Base-by-base conservation (phyloP, 2,329 filamentous ascomycete species). In the Xylariaceae sp. region DNA sequence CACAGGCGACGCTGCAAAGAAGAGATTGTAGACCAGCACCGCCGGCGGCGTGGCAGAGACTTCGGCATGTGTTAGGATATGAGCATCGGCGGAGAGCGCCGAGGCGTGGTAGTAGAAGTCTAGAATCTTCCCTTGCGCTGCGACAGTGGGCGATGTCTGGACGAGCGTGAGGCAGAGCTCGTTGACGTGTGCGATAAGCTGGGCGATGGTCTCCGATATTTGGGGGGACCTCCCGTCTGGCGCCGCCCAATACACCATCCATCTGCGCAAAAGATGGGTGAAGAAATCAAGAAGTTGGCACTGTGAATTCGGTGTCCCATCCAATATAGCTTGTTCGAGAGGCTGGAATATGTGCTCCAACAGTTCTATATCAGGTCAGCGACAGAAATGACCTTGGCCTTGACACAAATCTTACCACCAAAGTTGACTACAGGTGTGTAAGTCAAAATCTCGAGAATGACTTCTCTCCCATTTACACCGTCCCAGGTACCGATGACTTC, bases 51-150 rank as follows among this genome's bases (percentile, higher is more conserved):
- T 73, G 40, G 78, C 72, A 47, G 90, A 78, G 17, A 28, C 41
- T 16, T 78, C 76, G 28, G 87, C 69, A 43, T 70, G 67, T 8
- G 65, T 62, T 34, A 75, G 70, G 8, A 78, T 60, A 2, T 60
- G 51, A 30, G 63, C 63, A 30, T 79, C 65, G 3, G 72, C 70
- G 41, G 80, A 71, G 15, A 84, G 61, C 14, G 68, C 63, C 4
- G 77, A 72, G 5, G 78, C 69, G 37, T 74, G 66, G 46, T 83
- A 76, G 59, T 84, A 86, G 61, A 90, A 88, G 55, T 81, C 78
- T 23, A 85, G 70, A 12, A 88, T 68, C 14, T 71, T 65, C 5
- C 78, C 76, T 26, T 73, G 62, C 2, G 72, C 69, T 2, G 64
- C 51, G 4, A 66, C 47, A 5, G 57, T 56, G 7, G 65, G 57